Evolutionary conservation across 345 rosid species (phyloP).

Genomic region (Geranium brycei): DNA sequence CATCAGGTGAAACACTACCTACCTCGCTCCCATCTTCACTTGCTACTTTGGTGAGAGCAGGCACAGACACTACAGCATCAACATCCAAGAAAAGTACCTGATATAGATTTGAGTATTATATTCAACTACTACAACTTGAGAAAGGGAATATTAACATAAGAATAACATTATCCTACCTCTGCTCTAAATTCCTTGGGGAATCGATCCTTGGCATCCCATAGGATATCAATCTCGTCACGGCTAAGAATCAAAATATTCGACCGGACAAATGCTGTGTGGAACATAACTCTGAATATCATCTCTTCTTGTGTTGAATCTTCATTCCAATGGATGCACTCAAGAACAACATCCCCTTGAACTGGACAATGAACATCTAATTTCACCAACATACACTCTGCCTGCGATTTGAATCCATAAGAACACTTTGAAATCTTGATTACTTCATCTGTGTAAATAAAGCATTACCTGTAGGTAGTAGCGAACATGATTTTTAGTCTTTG

Average conservation of each 20-base stretch:
- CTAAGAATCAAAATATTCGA: constrained; percentile 53
- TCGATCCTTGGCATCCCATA: constrained; percentile 83
- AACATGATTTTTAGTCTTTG: constrained; percentile 45
- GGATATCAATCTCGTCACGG: constrained; percentile 71
- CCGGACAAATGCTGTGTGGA: constrained; percentile 86
- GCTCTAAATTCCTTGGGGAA: constrained; percentile 71
- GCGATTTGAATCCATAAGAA: constrained; percentile 26
- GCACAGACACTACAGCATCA: constrained; percentile 54
- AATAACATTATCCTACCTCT: constrained; percentile 54
- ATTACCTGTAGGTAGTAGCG: constrained; percentile 61
- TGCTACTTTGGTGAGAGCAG: constrained; percentile 39
- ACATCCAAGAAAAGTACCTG: constrained; percentile 88
- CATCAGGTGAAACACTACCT: constrained; percentile 76
- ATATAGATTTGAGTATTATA: constrained; percentile 47
- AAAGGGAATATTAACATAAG: constrained; percentile 12
- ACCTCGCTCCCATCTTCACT: constrained; percentile 52
- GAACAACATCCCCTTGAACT: constrained; percentile 88
- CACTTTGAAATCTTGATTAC: constrained; percentile 4
- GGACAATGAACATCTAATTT: constrained; percentile 73
- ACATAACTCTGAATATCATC: constrained; percentile 77
- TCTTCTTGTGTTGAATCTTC: constrained; percentile 59
- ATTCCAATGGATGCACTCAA: constrained; percentile 79
- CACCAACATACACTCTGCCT: constrained; percentile 74
- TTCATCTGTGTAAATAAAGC: constrained; percentile 10
- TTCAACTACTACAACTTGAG: constrained; percentile 49